These are phyloP conservation scores for Diaporthe destruens DNA, from an alignment of 2,329 filamentous ascomycete species.

Conservation along the genomic window DNA sequence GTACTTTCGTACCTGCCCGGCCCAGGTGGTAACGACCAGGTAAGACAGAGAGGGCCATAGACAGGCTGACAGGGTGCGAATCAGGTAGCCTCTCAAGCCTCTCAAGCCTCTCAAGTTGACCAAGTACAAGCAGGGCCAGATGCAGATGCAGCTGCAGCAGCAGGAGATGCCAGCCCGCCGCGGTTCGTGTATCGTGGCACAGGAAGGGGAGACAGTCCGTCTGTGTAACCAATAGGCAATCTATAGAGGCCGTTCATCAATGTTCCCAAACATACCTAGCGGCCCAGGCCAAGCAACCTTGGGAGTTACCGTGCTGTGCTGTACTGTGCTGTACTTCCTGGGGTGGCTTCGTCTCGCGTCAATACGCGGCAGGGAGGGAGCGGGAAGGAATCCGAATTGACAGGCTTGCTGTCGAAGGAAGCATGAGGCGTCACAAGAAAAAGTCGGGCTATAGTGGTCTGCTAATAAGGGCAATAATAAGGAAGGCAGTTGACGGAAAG, in stretches of 20 bases:
- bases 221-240: neutral
- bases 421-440: constrained; percentile 14
- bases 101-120: constrained; percentile 5
- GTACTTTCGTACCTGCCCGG: no score
- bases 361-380: neutral
- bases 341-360: neutral
- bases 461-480: constrained; percentile 14
- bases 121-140: neutral
- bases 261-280: constrained; percentile 19
- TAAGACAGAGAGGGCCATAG: no score
- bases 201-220: constrained; percentile 2
- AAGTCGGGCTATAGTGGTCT: constrained; percentile 7
- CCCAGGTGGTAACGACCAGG: neutral
- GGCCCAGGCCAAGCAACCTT: neutral
- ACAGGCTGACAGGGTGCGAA: constrained; percentile 24
- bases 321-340: no score
- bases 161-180: neutral
- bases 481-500: neutral
- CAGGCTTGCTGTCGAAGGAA: constrained; percentile 3
- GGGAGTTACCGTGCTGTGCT: no score
- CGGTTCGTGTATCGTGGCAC: constrained; percentile 22
- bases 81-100: constrained; percentile 12
- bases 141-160: neutral
- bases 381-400: constrained; percentile 1
- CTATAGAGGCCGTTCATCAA: neutral